phyloP scores from a whole-genome alignment of 2,329 filamentous ascomycete genomes.

The Metarhizium rileyi region DNA sequence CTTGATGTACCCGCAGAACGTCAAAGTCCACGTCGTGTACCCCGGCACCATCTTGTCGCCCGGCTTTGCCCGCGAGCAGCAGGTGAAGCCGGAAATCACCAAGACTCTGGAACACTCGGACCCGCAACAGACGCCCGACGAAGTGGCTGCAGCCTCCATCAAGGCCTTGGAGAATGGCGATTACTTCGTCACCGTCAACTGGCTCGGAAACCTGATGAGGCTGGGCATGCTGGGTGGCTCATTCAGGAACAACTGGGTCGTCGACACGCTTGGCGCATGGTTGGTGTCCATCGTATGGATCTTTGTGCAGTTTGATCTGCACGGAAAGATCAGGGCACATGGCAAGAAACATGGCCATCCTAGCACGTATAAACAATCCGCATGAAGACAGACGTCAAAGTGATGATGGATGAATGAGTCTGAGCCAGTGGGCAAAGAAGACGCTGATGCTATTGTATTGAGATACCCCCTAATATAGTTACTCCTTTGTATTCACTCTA shows the following conservation, averaged over 20 bases:
- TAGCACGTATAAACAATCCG: conserved; percentile 24
- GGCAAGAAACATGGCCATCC: conserved; percentile 50
- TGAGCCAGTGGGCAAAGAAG: background rate
- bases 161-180: conserved; percentile 69
- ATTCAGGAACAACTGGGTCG: conserved; percentile 47
- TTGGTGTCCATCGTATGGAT: conserved; percentile 46
- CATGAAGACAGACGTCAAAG: too few relatives aligned
- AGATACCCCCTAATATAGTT: conserved; percentile 3
- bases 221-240: conserved; percentile 46
- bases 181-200: conserved; percentile 68
- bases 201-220: conserved; percentile 63
- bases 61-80: conserved; percentile 66
- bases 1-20: conserved; percentile 72
- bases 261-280: conserved; percentile 49
- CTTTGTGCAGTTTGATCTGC: conserved; percentile 46
- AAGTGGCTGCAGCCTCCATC: conserved; percentile 63
- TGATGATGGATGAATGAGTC: background rate
- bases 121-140: conserved; percentile 64
- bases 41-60: conserved; percentile 76
- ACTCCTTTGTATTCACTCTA: conserved; percentile 16
- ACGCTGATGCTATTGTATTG: conserved; percentile 4
- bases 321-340: conserved; percentile 47
- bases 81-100: conserved; percentile 71
- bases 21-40: conserved; percentile 73
- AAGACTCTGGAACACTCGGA: conserved; percentile 74